Percentiles rank a stretch among this genome's conserved stretches.
These are phyloP conservation scores for Suillus placidus DNA, from an alignment of 768 basidiomycete species.

Conservation along the genomic window DNA sequence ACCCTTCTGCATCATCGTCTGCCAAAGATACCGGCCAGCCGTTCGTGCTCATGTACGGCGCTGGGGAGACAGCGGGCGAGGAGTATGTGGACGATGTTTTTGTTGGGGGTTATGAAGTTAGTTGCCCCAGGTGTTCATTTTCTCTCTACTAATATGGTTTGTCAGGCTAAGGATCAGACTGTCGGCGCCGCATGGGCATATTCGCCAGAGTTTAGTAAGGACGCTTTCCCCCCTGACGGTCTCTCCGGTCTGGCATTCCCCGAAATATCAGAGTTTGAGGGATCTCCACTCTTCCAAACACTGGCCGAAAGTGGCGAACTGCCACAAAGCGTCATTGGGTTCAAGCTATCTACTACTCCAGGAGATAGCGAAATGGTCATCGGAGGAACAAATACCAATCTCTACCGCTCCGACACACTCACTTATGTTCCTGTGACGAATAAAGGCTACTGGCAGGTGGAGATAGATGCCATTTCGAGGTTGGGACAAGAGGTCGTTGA, in stretches of 20 bases:
- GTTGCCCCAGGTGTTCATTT: constrained; percentile 2
- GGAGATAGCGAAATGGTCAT: constrained; percentile 22
- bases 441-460: constrained; percentile 41
- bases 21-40: constrained; percentile 17
- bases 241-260: constrained; percentile 44
- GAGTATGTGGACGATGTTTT: constrained; percentile 41
- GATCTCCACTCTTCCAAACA: constrained; percentile 42
- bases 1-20: constrained; percentile 28
- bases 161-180: constrained; percentile 36
- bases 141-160: constrained; percentile 1
- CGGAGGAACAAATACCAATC: constrained; percentile 43
- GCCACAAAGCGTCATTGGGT: constrained; percentile 38
- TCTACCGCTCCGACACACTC: constrained; percentile 24
- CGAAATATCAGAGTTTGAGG: constrained; percentile 36
- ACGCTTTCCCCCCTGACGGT: constrained; percentile 36
- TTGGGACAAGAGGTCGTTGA: not conserved
- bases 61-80: constrained; percentile 36
- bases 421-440: constrained; percentile 33
- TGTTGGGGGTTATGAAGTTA: constrained; percentile 36
- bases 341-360: constrained; percentile 43
- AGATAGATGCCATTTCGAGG: constrained; percentile 22
- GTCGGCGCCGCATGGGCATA: constrained; percentile 40
- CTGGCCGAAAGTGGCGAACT: constrained; percentile 37
- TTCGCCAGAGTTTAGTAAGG: constrained; percentile 28
- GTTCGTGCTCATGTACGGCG: constrained; percentile 41